Evolutionary conservation across 1,139 yeast species (phyloP).

Genomic region (Suhomyces bokatorum): DNA sequence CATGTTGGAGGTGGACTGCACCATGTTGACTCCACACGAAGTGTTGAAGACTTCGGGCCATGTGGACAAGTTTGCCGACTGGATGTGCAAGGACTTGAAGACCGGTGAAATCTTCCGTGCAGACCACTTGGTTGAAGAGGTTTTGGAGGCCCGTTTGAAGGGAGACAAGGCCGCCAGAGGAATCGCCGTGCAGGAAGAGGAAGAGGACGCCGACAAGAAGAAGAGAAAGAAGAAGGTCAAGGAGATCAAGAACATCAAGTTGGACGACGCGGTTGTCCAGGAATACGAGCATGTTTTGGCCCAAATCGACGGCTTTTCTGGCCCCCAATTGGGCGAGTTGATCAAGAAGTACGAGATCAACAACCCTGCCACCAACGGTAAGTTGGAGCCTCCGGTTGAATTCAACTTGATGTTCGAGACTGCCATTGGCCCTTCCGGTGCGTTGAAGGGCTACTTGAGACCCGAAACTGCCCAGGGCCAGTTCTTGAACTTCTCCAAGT

Average conservation of each 20-base stretch:
- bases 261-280: conserved; percentile 72
- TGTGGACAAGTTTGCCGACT: conserved; percentile 97
- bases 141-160: conserved; percentile 88
- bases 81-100: conserved; percentile 96
- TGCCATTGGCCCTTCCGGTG: conserved; percentile 98
- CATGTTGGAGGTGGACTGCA: conserved; percentile 97
- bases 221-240: conserved; percentile 93
- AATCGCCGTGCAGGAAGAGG: conserved; percentile 50
- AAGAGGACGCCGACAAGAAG: conserved; percentile 73
- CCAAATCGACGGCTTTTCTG: conserved; percentile 92
- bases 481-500: conserved; percentile 89
- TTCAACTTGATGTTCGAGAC: conserved; percentile 99
- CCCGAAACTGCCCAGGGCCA: conserved; percentile 99
- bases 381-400: conserved; percentile 85
- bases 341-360: conserved; percentile 78
- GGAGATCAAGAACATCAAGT: conserved; percentile 85
- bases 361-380: conserved; percentile 88
- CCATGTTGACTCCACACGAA: conserved; percentile 96
- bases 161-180: conserved; percentile 98
- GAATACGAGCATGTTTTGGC: conserved; percentile 89
- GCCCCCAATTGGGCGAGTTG: conserved; percentile 86
- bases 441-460: conserved; percentile 89
- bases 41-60: conserved; percentile 98
- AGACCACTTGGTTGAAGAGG: conserved; percentile 97
- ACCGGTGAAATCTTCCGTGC: conserved; percentile 99